A percentile compares a stretch with the other conserved stretches of the same genome.
These are phyloP conservation scores for Alternaria tenuissima DNA, from an alignment of 2,329 filamentous ascomycete species.

Conservation along the genomic window DNA sequence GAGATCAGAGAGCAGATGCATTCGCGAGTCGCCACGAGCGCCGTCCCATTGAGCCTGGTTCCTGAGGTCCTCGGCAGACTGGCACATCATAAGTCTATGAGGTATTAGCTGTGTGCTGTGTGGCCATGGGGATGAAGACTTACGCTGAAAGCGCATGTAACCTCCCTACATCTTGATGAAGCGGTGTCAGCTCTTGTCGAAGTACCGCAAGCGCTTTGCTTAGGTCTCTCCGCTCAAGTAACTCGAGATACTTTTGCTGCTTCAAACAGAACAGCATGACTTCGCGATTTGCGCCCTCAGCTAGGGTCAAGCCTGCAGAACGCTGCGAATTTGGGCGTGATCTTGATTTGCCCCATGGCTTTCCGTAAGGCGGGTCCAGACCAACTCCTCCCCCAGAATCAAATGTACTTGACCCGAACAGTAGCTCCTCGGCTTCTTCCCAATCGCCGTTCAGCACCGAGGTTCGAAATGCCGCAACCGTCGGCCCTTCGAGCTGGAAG, in stretches of 20 bases:
- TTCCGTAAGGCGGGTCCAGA: slow-evolving; percentile 44
- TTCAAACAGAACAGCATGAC: slow-evolving; percentile 88
- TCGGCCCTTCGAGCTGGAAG: slow-evolving; percentile 83
- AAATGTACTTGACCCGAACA: slow-evolving; percentile 65
- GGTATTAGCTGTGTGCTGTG: slow-evolving; percentile 27
- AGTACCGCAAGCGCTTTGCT: slow-evolving; percentile 81
- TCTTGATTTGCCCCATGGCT: slow-evolving; percentile 43
- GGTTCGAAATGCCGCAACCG: slow-evolving; percentile 83
- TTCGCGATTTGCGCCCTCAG: slow-evolving; percentile 76
- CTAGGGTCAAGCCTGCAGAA: slow-evolving; percentile 71
- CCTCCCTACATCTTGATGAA: slow-evolving; percentile 79
- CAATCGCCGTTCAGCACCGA: slow-evolving; percentile 84
- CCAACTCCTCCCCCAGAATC: slow-evolving; percentile 56
- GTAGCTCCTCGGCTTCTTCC: slow-evolving; percentile 81
- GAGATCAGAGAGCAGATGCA: slow-evolving; percentile 77
- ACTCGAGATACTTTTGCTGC: slow-evolving; percentile 93
- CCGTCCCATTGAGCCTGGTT: slow-evolving; percentile 85
- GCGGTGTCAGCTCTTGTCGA: slow-evolving; percentile 83
- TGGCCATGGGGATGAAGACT: slow-evolving; percentile 16
- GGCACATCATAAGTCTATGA: slow-evolving; percentile 84
- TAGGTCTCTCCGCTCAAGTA: slow-evolving; percentile 80
- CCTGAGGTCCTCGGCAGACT: slow-evolving; percentile 77
- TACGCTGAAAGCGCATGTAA: slow-evolving; percentile 83
- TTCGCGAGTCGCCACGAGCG: slow-evolving; percentile 76
- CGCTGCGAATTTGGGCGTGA: slow-evolving; percentile 46